phyloP scores from a whole-genome alignment of 2,329 filamentous ascomycete species.

The Cordyceps cateniannulata region DNA sequence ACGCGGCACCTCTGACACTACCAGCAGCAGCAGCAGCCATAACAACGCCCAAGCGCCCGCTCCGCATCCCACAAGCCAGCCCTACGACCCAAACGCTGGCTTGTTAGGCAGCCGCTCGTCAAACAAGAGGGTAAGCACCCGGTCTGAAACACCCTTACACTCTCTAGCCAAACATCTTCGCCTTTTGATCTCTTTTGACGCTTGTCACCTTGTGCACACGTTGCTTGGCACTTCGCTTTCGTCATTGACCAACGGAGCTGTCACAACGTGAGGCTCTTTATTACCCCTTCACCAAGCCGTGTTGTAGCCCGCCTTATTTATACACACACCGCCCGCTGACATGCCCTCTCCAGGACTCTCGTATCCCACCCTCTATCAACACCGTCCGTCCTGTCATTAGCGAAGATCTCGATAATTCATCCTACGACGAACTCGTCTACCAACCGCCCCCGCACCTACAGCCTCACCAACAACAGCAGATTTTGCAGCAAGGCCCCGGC shows the following conservation, averaged over 20 bases:
- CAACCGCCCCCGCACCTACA: conserved; percentile 21
- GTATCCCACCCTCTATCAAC: conserved; percentile 23
- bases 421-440: conserved; percentile 41
- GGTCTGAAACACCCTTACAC: not conserved
- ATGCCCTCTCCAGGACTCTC: conserved; percentile 10
- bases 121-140: conserved; percentile 46
- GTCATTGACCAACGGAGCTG: not conserved
- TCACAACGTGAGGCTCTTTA: conserved; percentile 16
- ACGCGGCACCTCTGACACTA: conserved; percentile 21
- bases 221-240: not conserved
- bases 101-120: conserved; percentile 47
- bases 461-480: conserved; percentile 30
- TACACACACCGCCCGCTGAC: conserved; percentile 6
- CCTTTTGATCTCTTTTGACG: not conserved
- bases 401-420: conserved; percentile 36
- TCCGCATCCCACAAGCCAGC: conserved; percentile 21
- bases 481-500: conserved; percentile 26
- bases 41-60: conserved; percentile 22
- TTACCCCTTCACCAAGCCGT: not conserved
- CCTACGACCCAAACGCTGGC: conserved; percentile 41
- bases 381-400: conserved; percentile 42
- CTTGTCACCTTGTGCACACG: not conserved
- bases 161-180: not conserved
- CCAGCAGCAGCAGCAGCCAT: conserved; percentile 20
- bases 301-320: not conserved